A percentile compares a stretch with the other conserved stretches of the same genome.
Conservation (phyloP, 2,329 filamentous ascomycete genomes). For the Chlorencoelia australis region DNA sequence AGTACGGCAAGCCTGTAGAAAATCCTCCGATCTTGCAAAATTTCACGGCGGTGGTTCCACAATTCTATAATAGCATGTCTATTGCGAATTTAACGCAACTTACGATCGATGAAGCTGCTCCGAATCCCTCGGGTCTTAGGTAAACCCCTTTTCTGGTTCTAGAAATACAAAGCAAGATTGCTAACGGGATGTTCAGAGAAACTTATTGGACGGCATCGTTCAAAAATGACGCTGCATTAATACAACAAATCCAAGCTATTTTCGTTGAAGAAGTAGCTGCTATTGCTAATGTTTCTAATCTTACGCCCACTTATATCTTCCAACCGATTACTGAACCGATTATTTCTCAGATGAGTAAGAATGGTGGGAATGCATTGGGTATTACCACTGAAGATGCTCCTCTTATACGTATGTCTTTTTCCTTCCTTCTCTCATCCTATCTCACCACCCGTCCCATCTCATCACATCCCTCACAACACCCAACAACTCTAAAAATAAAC, state of each 20-base stretch:
- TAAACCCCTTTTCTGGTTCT: not conserved
- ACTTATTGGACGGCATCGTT: constrained; percentile 1
- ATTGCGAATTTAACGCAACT: constrained; percentile 11
- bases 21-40: constrained; percentile 12
- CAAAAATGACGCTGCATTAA: constrained; percentile 1
- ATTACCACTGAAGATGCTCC: constrained; percentile 11
- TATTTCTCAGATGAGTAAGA: constrained; percentile 13
- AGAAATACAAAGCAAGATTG: too few relatives aligned
- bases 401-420: constrained; percentile 8
- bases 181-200: not conserved
- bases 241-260: constrained; percentile 11
- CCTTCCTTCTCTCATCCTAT: too few relatives aligned
- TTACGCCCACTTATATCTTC: constrained; percentile 13
- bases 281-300: constrained; percentile 8
- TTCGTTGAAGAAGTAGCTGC: constrained; percentile 12
- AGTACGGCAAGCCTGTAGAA: constrained; percentile 3
- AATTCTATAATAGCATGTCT: constrained; percentile 2
- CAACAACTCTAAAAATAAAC: not conserved
- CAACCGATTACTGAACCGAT: constrained; percentile 16
- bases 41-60: constrained; percentile 8
- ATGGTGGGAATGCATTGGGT: constrained; percentile 20
- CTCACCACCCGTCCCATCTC: not conserved
- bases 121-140: constrained; percentile 1
- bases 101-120: constrained; percentile 7
- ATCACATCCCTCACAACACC: not conserved